Conservation (phyloP, 129 eudicot species). For the Glebionis coronaria region DNA sequence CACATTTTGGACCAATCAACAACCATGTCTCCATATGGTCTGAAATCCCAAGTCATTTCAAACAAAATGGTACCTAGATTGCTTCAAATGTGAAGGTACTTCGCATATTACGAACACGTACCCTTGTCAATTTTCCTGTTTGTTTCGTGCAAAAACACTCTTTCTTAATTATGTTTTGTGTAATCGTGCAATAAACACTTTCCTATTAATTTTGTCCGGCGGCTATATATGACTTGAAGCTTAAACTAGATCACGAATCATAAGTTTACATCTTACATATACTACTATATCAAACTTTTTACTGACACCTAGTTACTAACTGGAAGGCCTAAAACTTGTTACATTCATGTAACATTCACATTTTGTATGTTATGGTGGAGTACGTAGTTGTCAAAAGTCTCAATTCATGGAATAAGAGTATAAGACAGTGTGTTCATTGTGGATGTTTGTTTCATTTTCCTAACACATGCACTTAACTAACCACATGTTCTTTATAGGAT, state of each 20-base stretch:
- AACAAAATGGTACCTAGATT: slow-evolving; percentile 23
- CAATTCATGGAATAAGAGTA: slow-evolving; percentile 9
- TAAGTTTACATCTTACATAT: too few relatives aligned
- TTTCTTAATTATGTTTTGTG: not conserved
- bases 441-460: slow-evolving; percentile 23
- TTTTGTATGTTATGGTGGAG: not conserved
- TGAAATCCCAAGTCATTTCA: slow-evolving; percentile 21
- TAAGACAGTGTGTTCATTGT: slow-evolving; percentile 13
- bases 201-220: not conserved
- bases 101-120: slow-evolving; percentile 12
- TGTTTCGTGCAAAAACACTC: slow-evolving; percentile 2
- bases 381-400: slow-evolving; percentile 16
- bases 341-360: not conserved
- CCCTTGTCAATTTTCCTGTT: not conserved
- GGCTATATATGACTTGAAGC: not conserved
- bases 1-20: slow-evolving; percentile 18
- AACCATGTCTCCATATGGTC: slow-evolving; percentile 24
- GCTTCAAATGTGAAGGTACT: slow-evolving; percentile 25
- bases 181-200: not conserved
- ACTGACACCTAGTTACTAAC: too few relatives aligned
- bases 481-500: slow-evolving; percentile 33
- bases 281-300: too few relatives aligned
- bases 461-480: slow-evolving; percentile 28
- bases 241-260: not conserved
- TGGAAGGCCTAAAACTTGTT: not conserved